A percentile compares a stretch with the other conserved stretches of the same genome.
These are phyloP conservation scores for Salvia hispanica DNA, from an alignment of 257 asterid genomes.

Conservation along the genomic window DNA sequence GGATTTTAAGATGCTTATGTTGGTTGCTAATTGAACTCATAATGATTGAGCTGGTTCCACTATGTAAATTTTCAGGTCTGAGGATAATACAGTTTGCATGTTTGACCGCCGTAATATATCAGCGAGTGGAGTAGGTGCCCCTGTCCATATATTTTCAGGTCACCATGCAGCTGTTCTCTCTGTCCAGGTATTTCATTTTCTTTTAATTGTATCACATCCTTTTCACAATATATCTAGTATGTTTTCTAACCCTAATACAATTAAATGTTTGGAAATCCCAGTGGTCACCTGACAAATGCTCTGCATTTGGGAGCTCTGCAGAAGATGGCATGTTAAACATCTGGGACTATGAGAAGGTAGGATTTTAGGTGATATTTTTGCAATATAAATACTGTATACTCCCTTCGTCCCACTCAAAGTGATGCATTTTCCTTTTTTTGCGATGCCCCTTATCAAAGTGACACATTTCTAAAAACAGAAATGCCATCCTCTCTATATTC, in stretches of 20 bases:
- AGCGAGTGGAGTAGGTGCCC: conserved; percentile 65
- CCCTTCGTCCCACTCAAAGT: too few species aligned
- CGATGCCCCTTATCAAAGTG: too few species aligned
- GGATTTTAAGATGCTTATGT: background rate
- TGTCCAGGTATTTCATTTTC: conserved; percentile 74
- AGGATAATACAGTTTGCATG: conserved; percentile 87
- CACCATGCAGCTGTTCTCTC: conserved; percentile 90
- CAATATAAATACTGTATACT: background rate
- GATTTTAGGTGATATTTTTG: background rate
- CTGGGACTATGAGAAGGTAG: conserved; percentile 93
- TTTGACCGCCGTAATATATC: conserved; percentile 90
- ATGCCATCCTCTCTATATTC: background rate
- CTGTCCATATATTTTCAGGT: conserved; percentile 81
- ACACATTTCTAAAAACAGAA: too few species aligned
- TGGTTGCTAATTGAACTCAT: conserved; percentile 31
- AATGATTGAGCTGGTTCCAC: conserved; percentile 24
- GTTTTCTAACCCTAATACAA: conserved; percentile 15
- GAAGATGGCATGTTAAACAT: conserved; percentile 92
- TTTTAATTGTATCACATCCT: conserved; percentile 16
- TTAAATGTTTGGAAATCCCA: conserved; percentile 40
- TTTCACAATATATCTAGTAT: background rate
- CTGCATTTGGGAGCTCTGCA: conserved; percentile 94
- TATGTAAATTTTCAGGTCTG: conserved; percentile 62
- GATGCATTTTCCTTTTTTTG: too few species aligned
- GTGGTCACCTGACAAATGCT: conserved; percentile 94